Evolutionary conservation across 2,329 filamentous ascomycete genomes (phyloP).

Genomic region (Daldinia eschscholtzii): DNA sequence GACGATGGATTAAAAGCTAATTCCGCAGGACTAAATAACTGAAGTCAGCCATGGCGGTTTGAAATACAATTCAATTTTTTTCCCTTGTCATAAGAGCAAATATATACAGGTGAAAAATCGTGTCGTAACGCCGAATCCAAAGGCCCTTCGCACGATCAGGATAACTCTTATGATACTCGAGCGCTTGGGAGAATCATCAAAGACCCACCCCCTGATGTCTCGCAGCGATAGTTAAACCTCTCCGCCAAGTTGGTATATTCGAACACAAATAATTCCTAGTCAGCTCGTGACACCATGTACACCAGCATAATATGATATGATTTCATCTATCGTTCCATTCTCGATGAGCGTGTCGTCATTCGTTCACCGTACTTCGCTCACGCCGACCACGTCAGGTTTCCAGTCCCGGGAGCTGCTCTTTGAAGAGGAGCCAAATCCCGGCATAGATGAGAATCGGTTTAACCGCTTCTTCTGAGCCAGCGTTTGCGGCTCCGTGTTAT

Average conservation of each 20-base stretch:
- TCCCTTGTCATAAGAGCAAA: slow-evolving; percentile 30
- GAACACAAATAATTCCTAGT: slow-evolving; percentile 24
- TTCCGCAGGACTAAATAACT: not conserved
- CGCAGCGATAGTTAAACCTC: slow-evolving; percentile 13
- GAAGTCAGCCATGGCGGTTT: not conserved
- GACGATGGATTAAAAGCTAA: not conserved
- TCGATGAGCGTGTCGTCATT: not conserved
- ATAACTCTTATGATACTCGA: slow-evolving; percentile 13
- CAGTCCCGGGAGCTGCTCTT: slow-evolving; percentile 57
- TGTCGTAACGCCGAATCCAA: slow-evolving; percentile 28
- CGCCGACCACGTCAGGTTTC: slow-evolving; percentile 51
- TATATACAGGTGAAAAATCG: slow-evolving; percentile 39
- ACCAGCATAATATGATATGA: slow-evolving; percentile 22
- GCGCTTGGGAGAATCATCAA: slow-evolving; percentile 17
- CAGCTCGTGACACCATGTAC: slow-evolving; percentile 24
- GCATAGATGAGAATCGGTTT: slow-evolving; percentile 69
- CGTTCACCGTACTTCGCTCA: slow-evolving; percentile 41
- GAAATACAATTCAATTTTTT: slow-evolving; percentile 12
- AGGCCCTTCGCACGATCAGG: slow-evolving; percentile 11
- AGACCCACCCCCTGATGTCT: slow-evolving; percentile 19
- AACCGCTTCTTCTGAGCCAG: slow-evolving; percentile 59
- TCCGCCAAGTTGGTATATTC: slow-evolving; percentile 37
- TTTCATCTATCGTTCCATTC: slow-evolving; percentile 9
- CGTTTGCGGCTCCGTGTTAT: slow-evolving; percentile 53
- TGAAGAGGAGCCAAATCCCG: slow-evolving; percentile 62